A percentile compares a stretch with the other conserved stretches of the same genome.
Evolutionary conservation across 805 yeast genomes (phyloP).

Genomic region (Sungouiella thailandica): DNA sequence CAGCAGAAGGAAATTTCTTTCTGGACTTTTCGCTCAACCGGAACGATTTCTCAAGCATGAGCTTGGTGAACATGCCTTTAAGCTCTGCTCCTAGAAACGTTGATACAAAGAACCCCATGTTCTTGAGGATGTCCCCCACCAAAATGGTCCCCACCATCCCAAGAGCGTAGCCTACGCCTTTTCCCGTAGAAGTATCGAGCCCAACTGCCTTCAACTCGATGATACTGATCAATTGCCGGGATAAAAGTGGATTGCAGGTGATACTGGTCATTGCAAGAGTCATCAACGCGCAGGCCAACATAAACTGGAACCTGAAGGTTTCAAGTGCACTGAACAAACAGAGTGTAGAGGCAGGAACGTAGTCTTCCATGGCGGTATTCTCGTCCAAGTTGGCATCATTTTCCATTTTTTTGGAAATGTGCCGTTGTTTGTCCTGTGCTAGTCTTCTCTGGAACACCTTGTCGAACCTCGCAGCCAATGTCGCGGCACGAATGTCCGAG

Average conservation of each 20-base stretch:
- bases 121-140: background rate
- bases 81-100: slow-evolving; percentile 4
- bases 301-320: slow-evolving; percentile 2
- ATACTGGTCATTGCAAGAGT: slow-evolving; percentile 1
- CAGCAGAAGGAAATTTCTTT: slow-evolving; percentile 2
- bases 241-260: slow-evolving; percentile 4
- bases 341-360: background rate
- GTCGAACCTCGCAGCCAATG: slow-evolving; percentile 9
- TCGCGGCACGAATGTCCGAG: slow-evolving; percentile 8
- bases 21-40: slow-evolving; percentile 1
- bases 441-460: slow-evolving; percentile 1
- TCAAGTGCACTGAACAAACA: background rate
- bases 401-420: background rate
- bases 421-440: background rate
- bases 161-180: slow-evolving; percentile 9
- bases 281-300: background rate
- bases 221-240: slow-evolving; percentile 3
- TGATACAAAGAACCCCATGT: slow-evolving; percentile 3
- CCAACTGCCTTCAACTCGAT: slow-evolving; percentile 3
- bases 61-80: slow-evolving; percentile 3
- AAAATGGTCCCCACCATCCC: slow-evolving; percentile 2
- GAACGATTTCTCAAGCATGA: slow-evolving; percentile 8
- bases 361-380: slow-evolving; percentile 3
- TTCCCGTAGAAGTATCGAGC: background rate
- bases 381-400: slow-evolving; percentile 12